Percentiles rank a stretch among this genome's conserved stretches.
These are phyloP conservation scores for Dendrocalamus sinicus DNA, from an alignment of 176 grass and related monocot genomes.

Conservation along the genomic window DNA sequence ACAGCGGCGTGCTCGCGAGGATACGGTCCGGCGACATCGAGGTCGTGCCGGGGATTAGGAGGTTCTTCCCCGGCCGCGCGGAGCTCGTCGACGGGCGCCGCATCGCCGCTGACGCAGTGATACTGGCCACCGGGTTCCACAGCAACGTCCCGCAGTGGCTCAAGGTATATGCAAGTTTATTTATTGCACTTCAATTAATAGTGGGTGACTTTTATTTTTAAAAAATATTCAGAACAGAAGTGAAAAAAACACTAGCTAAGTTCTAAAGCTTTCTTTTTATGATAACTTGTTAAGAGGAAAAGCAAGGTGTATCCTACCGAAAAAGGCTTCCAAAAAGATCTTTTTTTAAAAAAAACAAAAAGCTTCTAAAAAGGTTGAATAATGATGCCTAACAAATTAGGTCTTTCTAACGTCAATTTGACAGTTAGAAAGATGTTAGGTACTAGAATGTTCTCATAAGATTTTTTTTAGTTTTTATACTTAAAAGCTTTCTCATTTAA, in stretches of 20 bases:
- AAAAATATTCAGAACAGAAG: not conserved
- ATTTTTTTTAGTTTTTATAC: not conserved
- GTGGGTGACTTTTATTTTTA: conserved; percentile 2
- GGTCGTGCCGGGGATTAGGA: conserved; percentile 70
- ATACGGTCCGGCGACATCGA: conserved; percentile 73
- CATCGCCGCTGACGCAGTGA: conserved; percentile 61
- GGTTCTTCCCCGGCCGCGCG: conserved; percentile 44
- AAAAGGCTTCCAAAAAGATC: conserved; percentile 35
- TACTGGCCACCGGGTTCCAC: conserved; percentile 79
- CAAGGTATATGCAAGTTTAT: conserved; percentile 48
- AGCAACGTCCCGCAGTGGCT: conserved; percentile 86
- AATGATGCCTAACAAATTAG: conserved; percentile 50
- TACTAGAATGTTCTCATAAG: conserved; percentile 19
- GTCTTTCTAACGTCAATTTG: conserved; percentile 41
- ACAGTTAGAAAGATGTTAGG: conserved; percentile 53
- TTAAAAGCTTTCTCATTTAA: not conserved
- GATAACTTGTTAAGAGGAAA: conserved; percentile 21
- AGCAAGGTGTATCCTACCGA: conserved; percentile 28
- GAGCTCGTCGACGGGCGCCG: conserved; percentile 65
- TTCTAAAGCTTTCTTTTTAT: not conserved
- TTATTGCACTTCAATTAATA: not conserved
- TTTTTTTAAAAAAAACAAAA: not conserved
- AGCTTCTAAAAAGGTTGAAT: conserved; percentile 29
- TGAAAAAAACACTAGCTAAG: not conserved
- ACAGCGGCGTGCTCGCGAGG: conserved; percentile 64